phyloP scores from a whole-genome alignment of 2,329 filamentous ascomycete genomes.

The Colletotrichum salicis region DNA sequence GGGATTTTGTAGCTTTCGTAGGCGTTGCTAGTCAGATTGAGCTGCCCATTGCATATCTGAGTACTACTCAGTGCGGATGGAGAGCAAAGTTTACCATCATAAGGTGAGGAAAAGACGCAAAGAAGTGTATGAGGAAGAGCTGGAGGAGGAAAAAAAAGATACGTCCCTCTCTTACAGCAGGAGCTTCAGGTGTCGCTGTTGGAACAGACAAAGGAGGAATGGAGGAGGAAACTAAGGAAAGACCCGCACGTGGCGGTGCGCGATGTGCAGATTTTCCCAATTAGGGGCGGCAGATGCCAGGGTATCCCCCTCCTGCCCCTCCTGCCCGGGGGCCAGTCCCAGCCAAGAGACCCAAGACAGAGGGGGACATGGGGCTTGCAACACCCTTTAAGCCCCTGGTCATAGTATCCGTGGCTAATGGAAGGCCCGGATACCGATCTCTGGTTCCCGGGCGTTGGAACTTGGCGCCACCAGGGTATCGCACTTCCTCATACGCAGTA shows the following conservation, averaged over 20 bases:
- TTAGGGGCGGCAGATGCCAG: not conserved
- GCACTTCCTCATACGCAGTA: too few relatives aligned
- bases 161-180: conserved; percentile 12
- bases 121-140: not conserved
- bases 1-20: not conserved
- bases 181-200: conserved; percentile 24
- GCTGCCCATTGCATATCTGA: not conserved
- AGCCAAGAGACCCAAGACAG: not conserved
- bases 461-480: not conserved
- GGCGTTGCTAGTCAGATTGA: not conserved
- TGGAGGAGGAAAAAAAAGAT: not conserved
- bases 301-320: not conserved
- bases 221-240: conserved; percentile 1
- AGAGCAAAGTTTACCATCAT: not conserved
- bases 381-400: conserved; percentile 19
- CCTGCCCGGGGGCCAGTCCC: not conserved
- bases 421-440: conserved; percentile 15
- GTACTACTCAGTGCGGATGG: not conserved
- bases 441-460: not conserved
- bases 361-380: not conserved
- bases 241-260: conserved; percentile 34
- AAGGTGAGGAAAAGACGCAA: not conserved
- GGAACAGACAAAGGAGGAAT: not conserved
- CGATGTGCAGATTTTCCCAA: not conserved
- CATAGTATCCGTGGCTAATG: conserved; percentile 15